Base-by-base conservation (phyloP, 306 rosid species). In the Aeschynomene evenia region DNA sequence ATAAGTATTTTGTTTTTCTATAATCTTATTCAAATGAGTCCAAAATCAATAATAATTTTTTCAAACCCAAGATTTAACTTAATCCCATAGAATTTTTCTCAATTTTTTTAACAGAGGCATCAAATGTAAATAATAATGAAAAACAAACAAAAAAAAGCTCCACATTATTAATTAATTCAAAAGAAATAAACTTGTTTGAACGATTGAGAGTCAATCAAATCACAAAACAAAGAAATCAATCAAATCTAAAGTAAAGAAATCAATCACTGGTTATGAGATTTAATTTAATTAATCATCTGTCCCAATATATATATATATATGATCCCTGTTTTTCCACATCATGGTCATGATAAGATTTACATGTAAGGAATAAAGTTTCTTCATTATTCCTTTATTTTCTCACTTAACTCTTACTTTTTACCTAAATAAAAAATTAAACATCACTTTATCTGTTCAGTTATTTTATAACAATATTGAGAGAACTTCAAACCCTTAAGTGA, bases 401-500 rank as follows among this genome's bases (percentile, higher is more conserved):
- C 39, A 18, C 34, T 23, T 14, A 21, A 36, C 16, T 54, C 10
- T 7, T n/a, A n/a, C 33, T 29, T 54, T 20, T 23, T 15, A 19
- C 36, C 54, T n/a, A n/a, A 14, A 54, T 34, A 68, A 24, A 68
- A 24, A 7, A 55, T n/a, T 19, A 28, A 22, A 42, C 59, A 42
- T 33, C 49, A 14, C 16, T 57, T 55, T 23, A 34, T 49, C 28
- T 40, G 26, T 59, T 48, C 37, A n/a, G 13, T 67, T 46, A 22
- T 18, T 63, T 66, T 45, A n/a, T n/a, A 56, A 21, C 24, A 34
- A 16, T 0, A 51, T 53, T 63, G 37, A 56, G 65, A 46, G 20
- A n/a, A n/a, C 21, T 71, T 71, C 24, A 18, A 73, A 64, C 11
- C 64, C 68, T 37, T 54, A 37, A 43, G 66, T 13, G 63, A n/a